Evolutionary conservation across 352 stramenopile species (phyloP), one percentile per base, ranked within the genome.

Genomic region (Pythium volutum): DNA sequence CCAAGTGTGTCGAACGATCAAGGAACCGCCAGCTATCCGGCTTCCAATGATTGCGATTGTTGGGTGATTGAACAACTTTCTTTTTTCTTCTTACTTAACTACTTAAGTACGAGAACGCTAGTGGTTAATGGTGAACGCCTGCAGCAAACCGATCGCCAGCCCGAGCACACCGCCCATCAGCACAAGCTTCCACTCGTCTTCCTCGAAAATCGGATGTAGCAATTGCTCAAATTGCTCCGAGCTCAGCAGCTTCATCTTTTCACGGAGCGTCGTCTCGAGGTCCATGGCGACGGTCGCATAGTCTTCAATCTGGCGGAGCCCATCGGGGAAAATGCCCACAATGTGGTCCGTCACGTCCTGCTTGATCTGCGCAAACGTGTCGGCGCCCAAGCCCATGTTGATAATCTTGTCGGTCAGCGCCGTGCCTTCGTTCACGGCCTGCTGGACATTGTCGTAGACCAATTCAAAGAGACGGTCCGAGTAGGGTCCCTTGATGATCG

Each of bases 101-200:
- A 54, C 25, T n/a, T 25, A 39, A 27, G n/a, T 29, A 39, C n/a
- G 14, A 12, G 31, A 9, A 33, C 52, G 29, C 55, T 82, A 93
- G 61, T 91, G 79, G 53, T 91, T 88, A 71, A 95, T 91, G 27
- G 92, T 74, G 62, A 93, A 89, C n/a, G 88, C 81, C 70, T 99
- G 95, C n/a, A 97, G 54, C 61, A 97, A 66, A 38, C 95, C 96
- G 49, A 98, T 96, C 15, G 85, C 60, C 34, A 96, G 71, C 41
- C 97, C 97, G 9, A 99, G 79, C 20, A 93, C 82, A 22, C 95
- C 96, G 42, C 97, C 97, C 70, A 98, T 96, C 49, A 98, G 71
- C 70, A 99, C 98, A 3, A 99, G 79, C 61, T 98, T 98, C 78
- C 97, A 97, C 83, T 99, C 97, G 69, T 99, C 97, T 66, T 99